Percentiles rank a stretch among this genome's conserved stretches.
These are phyloP conservation scores for Alternaria atra DNA, from an alignment of 2,329 filamentous ascomycete species.

Conservation along the genomic window DNA sequence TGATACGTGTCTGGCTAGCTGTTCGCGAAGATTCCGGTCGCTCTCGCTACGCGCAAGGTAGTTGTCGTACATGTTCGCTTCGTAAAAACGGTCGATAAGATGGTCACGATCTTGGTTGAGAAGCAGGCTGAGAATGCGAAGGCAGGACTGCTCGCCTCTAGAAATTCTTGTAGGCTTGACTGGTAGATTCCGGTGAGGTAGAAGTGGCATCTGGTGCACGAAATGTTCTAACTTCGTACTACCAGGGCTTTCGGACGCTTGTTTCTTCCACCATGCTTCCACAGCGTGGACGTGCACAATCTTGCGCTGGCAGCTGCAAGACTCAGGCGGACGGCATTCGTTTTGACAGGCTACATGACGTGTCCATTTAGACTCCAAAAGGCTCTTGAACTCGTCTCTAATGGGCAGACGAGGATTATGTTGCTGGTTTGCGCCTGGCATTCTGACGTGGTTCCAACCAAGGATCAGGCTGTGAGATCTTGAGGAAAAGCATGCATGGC, in stretches of 20 bases:
- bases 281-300: slow-evolving; percentile 19
- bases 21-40: not conserved
- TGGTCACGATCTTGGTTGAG: not conserved
- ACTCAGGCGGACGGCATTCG: slow-evolving; percentile 1
- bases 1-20: not conserved
- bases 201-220: not conserved
- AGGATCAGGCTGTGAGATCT: slow-evolving; percentile 6
- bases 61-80: not conserved
- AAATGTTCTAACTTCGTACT: not conserved
- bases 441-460: slow-evolving; percentile 16
- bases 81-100: not conserved
- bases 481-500: not conserved
- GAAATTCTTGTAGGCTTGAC: not conserved
- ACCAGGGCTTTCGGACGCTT: not conserved
- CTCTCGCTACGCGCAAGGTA: not conserved
- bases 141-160: not conserved
- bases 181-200: not conserved
- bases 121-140: not conserved
- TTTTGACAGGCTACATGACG: not conserved
- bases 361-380: not conserved
- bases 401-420: not conserved
- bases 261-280: slow-evolving; percentile 17
- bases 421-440: not conserved
- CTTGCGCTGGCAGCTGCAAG: slow-evolving; percentile 13
- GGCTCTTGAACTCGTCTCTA: not conserved